phyloP scores from a whole-genome alignment of 768 basidiomycete species.

The Auricularia auricula-judae region DNA sequence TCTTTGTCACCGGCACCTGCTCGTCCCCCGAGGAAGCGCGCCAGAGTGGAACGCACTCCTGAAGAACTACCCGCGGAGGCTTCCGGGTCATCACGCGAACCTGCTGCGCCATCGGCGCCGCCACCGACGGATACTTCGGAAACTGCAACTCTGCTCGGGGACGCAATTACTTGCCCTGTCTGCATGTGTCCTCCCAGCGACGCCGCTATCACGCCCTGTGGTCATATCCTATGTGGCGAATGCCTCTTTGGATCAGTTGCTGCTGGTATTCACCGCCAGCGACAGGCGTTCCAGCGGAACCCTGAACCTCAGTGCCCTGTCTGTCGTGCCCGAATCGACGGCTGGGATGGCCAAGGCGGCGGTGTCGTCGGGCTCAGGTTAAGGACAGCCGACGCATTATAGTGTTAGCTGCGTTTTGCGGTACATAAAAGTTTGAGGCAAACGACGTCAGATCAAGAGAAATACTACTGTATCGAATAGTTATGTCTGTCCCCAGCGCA shows the following conservation, averaged over 20 bases:
- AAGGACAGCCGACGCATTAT: neutral
- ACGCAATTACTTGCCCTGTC: slow-evolving; percentile 47
- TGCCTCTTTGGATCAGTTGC: slow-evolving; percentile 69
- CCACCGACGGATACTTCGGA: neutral
- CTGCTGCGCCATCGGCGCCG: neutral
- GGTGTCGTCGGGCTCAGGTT: slow-evolving; percentile 48
- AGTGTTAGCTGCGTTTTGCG: neutral
- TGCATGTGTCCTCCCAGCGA: slow-evolving; percentile 68
- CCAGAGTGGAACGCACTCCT: too few species aligned
- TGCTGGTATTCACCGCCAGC: slow-evolving; percentile 42
- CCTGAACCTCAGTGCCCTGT: slow-evolving; percentile 46
- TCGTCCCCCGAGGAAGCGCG: neutral
- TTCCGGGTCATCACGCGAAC: too few species aligned
- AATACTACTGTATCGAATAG: neutral
- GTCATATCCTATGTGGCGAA: slow-evolving; percentile 65
- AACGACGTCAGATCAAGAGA: neutral
- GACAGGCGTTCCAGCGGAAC: slow-evolving; percentile 15
- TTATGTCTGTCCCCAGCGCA: slow-evolving; percentile 55
- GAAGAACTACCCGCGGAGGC: neutral
- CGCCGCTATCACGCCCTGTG: slow-evolving; percentile 70
- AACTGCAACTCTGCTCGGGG: neutral
- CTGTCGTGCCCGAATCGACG: slow-evolving; percentile 52
- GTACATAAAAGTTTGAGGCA: neutral
- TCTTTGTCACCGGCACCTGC: neutral
- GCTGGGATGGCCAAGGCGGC: slow-evolving; percentile 61